Evolutionary conservation across 306 rosid species (phyloP).

Genomic region (Astragalus glycyphyllos): DNA sequence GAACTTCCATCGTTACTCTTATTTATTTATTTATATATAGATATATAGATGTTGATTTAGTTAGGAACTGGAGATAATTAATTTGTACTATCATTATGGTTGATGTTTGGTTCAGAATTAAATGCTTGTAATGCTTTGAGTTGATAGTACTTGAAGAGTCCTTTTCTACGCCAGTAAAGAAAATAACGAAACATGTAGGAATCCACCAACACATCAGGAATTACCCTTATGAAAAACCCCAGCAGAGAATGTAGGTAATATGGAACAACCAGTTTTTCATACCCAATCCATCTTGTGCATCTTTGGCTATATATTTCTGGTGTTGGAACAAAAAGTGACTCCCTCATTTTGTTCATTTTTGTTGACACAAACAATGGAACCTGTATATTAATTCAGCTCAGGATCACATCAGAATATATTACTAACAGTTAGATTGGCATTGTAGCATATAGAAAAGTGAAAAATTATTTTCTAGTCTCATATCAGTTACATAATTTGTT

Average conservation of each 20-base stretch:
- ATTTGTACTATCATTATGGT: neutral
- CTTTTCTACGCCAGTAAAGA: constrained; percentile 39
- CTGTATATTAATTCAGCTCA: constrained; percentile 34
- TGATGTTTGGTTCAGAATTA: constrained; percentile 15
- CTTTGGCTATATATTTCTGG: constrained; percentile 44
- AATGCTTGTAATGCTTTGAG: constrained; percentile 12
- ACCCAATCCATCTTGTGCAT: constrained; percentile 49
- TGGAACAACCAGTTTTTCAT: constrained; percentile 62
- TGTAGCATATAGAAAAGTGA: too few species aligned
- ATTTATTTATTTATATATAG: too few species aligned
- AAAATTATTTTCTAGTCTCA: too few species aligned
- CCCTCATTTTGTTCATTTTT: constrained; percentile 56
- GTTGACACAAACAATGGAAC: constrained; percentile 79
- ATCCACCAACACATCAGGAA: constrained; percentile 44
- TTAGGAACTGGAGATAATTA: neutral
- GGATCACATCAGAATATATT: neutral
- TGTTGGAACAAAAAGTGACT: constrained; percentile 64
- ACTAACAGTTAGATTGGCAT: too few species aligned
- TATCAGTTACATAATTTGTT: neutral
- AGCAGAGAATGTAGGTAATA: constrained; percentile 65
- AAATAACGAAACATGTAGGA: constrained; percentile 33
- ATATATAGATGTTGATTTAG: neutral
- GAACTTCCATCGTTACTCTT: too few species aligned
- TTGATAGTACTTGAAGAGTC: constrained; percentile 33
- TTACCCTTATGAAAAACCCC: constrained; percentile 36